These are phyloP conservation scores for Metarhizium robertsii DNA, from an alignment of 2,329 filamentous ascomycete genomes.

Conservation along the genomic window DNA sequence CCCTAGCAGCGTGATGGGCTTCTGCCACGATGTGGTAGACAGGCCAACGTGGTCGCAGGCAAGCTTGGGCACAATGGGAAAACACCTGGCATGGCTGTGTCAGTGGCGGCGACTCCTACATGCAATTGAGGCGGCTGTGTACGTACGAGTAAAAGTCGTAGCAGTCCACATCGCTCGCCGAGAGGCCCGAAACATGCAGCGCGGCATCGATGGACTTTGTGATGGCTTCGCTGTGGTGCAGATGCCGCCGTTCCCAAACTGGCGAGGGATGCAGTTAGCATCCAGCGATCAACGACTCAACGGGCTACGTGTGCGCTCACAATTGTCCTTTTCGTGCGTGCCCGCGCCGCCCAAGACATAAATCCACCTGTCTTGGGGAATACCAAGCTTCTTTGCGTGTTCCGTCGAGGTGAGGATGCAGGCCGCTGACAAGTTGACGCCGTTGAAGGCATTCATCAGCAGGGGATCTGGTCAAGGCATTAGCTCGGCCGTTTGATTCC, in stretches of 20 bases:
- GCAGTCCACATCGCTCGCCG: conserved; percentile 43
- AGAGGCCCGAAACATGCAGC: conserved; percentile 36
- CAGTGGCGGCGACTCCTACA: neutral
- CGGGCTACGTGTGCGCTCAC: conserved; percentile 18
- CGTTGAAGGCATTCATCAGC: conserved; percentile 65
- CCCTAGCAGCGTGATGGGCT: conserved; percentile 52
- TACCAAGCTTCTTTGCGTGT: conserved; percentile 42
- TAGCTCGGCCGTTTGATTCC: neutral
- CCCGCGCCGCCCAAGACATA: conserved; percentile 57
- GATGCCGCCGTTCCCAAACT: conserved; percentile 56
- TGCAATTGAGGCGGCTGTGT: neutral
- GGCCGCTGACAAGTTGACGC: conserved; percentile 53
- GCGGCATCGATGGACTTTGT: conserved; percentile 46
- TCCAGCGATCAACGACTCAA: neutral
- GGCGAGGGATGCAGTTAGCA: neutral
- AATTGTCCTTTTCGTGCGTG: conserved; percentile 46
- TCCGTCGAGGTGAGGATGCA: conserved; percentile 50
- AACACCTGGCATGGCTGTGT: conserved; percentile 38
- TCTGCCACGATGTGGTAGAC: conserved; percentile 31
- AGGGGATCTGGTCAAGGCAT: conserved; percentile 42
- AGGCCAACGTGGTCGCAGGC: conserved; percentile 51
- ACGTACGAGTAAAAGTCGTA: conserved; percentile 54
- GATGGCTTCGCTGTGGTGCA: conserved; percentile 48
- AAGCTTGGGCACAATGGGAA: conserved; percentile 60
- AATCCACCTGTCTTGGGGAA: conserved; percentile 49